Evolutionary conservation across 2,329 filamentous ascomycete species (phyloP), one percentile per base, ranked within the genome.

Genomic region (Colletotrichum magnum): DNA sequence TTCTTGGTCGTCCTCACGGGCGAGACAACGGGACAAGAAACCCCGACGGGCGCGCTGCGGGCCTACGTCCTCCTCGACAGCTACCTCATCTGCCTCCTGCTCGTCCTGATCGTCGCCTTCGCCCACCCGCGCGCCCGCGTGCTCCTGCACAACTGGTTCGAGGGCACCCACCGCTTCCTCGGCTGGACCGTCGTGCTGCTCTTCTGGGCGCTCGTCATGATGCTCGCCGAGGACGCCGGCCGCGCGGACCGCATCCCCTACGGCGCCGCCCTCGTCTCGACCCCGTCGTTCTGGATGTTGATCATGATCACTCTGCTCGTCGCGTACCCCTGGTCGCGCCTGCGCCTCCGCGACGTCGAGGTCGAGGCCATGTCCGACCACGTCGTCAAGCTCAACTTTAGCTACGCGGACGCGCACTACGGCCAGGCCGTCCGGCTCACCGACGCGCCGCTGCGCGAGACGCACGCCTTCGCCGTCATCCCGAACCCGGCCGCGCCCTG

Each of bases 381-480:
- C 79, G 93, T 93, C 47, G 82, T 93, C 36, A 88, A 90, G 48
- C 86, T 96, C 21, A 88, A 92, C 76, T 92, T 94, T 75, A 83
- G 85, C 75, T 90, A 92, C 79, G 86, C 87, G 18, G 84, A 87
- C 24, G 88, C 89, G 9, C 84, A 86, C 60, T 84, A 86, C 66
- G 85, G 88, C 71, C 85, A 86, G 65, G 86, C 85, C 53, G 83
- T 89, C 60, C 88, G 91, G 48, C 80, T 94, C 26, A 88, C 91
- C 3, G 85, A 86, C 61, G 83, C 85, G 9, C 92, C 92, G 0
- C 82, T 94, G 47, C 80, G 86, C 9, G 92, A 95, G 79, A 93
- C 91, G 85, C 93, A 95, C 80, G 88, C 90, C 0, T 95, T 95
- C 75, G 93, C 92, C 51, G 91, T 90, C 1, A 92, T 94, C 69